Evolutionary conservation across 2,329 filamentous ascomycete genomes (phyloP).

Genomic region (Fusarium nematophilum): DNA sequence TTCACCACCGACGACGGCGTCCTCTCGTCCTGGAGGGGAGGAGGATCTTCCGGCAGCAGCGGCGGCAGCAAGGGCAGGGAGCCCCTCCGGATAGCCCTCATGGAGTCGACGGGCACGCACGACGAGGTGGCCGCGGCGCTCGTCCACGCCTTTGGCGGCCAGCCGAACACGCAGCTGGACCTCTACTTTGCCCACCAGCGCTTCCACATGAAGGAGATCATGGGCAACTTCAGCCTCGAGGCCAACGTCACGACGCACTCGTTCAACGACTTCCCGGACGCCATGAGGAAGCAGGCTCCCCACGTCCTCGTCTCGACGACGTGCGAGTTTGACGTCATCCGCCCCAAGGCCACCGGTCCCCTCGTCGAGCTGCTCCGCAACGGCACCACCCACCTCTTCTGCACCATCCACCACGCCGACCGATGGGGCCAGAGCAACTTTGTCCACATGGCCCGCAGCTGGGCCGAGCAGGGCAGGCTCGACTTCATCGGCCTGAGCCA

Average conservation of each 20-base stretch:
- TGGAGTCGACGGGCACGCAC: conserved; percentile 43
- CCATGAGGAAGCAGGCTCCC: conserved; percentile 26
- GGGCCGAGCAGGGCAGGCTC: conserved; percentile 32
- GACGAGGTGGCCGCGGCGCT: conserved; percentile 44
- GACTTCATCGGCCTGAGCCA: conserved; percentile 44
- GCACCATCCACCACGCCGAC: conserved; percentile 45
- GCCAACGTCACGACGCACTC: conserved; percentile 31
- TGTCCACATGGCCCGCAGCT: conserved; percentile 36
- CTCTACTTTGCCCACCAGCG: conserved; percentile 41
- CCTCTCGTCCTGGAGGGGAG: conserved; percentile 36
- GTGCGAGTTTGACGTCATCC: conserved; percentile 43
- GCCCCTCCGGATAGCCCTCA: conserved; percentile 40
- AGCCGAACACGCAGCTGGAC: conserved; percentile 33
- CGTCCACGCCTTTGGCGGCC: conserved; percentile 41
- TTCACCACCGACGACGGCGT: conserved; percentile 41
- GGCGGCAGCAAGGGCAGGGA: conserved; percentile 14
- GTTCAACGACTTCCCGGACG: conserved; percentile 28
- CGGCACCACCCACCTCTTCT: conserved; percentile 42
- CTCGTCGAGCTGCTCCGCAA: conserved; percentile 36
- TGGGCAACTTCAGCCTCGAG: conserved; percentile 40
- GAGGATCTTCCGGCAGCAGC: neutral
- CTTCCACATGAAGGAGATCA: conserved; percentile 43
- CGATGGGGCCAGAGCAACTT: conserved; percentile 38
- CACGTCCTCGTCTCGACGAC: conserved; percentile 45
- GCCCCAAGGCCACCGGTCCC: conserved; percentile 19